Conservation (phyloP, 169 alveolate genomes). For the Babesia divergens region DNA sequence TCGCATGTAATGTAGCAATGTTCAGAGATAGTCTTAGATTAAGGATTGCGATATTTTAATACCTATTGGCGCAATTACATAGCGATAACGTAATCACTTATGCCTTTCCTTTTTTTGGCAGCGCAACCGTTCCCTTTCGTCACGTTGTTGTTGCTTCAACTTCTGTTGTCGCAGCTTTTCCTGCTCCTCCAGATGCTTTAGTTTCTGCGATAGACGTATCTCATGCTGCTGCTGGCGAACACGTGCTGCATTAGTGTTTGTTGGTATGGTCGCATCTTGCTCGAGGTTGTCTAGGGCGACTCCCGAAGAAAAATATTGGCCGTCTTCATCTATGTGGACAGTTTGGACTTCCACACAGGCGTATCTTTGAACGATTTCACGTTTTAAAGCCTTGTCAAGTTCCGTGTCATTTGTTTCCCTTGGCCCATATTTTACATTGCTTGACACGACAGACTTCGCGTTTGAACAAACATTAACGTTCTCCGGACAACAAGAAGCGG, state of each 20-base stretch:
- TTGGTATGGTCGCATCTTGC: neutral
- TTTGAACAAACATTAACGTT: no score
- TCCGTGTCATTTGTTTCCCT: no score
- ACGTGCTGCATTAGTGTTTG: slow-evolving; percentile 17
- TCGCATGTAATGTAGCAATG: no score
- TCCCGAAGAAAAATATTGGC: slow-evolving; percentile 13
- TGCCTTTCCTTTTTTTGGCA: slow-evolving; percentile 35
- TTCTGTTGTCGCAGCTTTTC: slow-evolving; percentile 26
- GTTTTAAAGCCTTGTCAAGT: slow-evolving; percentile 2
- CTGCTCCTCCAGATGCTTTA: slow-evolving; percentile 24
- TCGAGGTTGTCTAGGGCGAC: neutral
- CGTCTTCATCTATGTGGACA: slow-evolving; percentile 15
- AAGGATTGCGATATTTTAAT: neutral
- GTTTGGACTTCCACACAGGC: slow-evolving; percentile 21
- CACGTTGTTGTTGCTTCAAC: slow-evolving; percentile 20
- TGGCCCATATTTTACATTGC: no score
- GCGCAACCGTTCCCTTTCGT: slow-evolving; percentile 20
- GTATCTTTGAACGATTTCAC: slow-evolving; percentile 17
- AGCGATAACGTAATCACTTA: neutral
- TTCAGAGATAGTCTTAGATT: no score
- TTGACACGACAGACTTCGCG: no score
- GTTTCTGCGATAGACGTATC: slow-evolving; percentile 21
- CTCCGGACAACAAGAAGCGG: no score
- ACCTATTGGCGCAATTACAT: no score
- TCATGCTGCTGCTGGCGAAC: slow-evolving; percentile 12